Evolutionary conservation across 345 rosid genomes (phyloP), one percentile per base, ranked within the genome.

Genomic region (Aethionema arabicum): DNA sequence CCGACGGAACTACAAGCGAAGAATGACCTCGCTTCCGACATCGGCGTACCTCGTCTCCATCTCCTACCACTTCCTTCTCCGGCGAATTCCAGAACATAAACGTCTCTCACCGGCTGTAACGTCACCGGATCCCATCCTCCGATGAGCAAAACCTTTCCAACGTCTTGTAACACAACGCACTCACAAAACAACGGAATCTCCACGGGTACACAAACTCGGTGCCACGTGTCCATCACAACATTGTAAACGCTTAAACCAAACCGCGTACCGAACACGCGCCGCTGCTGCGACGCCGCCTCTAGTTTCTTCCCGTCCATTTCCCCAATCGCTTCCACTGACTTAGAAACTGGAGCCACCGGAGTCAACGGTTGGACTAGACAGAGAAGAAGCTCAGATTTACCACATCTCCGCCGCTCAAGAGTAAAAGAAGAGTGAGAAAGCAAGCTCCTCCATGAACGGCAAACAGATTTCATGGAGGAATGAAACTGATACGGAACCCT

Each of bases 111-210:
- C 9, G 83, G 82, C 44, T 73, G 78, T 10, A 77, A 70, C 32
- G 83, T 79, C 35, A 6, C 29, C 13, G 82, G 79, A 59, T 83
- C 86, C 89, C 85, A 83, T 5, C 89, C 89, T 6, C 89, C 89
- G 42, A 83, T 55, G 4, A 83, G 64, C 1, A 81, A 39, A 7
- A 77, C 30, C 56, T 79, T 79, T 35, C 72, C 76, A 0, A 68
- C 16, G 10, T 74, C 64, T 10, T 70, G 75, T 35, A 81, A 14
- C 15, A 74, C 78, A 5, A 80, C 65, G 51, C 83, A 78, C 63
- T 81, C 85, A 57, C 84, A 79, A 70, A 83, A 83, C 72, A 83
- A 53, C 4, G 89, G 89, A 4, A 83, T 52, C 45, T n/a, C 33
- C 2, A 58, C 65, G 0, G 59, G 73, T 11, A 79, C 74, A 32